Evolutionary conservation across 2,329 filamentous ascomycete genomes (phyloP).

Genomic region (Exophiala phaeomuriformis): DNA sequence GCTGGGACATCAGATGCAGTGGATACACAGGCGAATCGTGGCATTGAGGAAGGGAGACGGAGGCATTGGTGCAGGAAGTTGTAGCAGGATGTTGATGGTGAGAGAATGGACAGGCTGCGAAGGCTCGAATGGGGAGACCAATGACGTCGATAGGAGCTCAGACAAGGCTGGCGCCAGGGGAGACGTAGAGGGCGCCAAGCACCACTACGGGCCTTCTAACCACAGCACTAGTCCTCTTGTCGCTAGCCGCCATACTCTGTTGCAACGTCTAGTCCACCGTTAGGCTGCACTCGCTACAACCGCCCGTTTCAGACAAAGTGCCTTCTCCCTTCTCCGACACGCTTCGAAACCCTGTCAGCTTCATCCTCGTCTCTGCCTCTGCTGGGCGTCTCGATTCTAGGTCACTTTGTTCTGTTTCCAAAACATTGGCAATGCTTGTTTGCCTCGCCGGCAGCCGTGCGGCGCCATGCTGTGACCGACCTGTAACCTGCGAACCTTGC

Average conservation of each 20-base stretch:
- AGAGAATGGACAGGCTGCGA: neutral
- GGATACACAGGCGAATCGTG: neutral
- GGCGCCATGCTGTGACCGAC: constrained; percentile 17
- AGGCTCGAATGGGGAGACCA: neutral
- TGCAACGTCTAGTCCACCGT: constrained; percentile 3
- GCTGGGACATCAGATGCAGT: neutral
- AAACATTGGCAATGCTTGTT: constrained; percentile 26
- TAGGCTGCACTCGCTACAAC: constrained; percentile 6
- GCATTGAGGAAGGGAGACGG: neutral
- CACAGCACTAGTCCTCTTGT: neutral
- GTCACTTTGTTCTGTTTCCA: constrained; percentile 3
- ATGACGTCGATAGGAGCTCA: constrained; percentile 16
- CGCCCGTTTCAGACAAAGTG: constrained; percentile 17
- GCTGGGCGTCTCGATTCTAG: constrained; percentile 13
- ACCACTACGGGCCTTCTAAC: neutral
- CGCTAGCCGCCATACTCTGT: constrained; percentile 5
- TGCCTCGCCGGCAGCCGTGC: neutral
- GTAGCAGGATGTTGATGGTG: constrained; percentile 7
- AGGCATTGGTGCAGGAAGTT: constrained; percentile 7
- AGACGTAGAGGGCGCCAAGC: constrained; percentile 2
- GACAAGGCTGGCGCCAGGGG: neutral
- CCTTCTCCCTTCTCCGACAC: constrained; percentile 15
- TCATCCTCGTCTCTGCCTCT: constrained; percentile 18
- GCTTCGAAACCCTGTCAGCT: constrained; percentile 22
- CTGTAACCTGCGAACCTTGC: constrained; percentile 20